A percentile compares a stretch with the other conserved stretches of the same genome.
phyloP scores from a whole-genome alignment of 441 rosid species.

The Populus hybrid region DNA sequence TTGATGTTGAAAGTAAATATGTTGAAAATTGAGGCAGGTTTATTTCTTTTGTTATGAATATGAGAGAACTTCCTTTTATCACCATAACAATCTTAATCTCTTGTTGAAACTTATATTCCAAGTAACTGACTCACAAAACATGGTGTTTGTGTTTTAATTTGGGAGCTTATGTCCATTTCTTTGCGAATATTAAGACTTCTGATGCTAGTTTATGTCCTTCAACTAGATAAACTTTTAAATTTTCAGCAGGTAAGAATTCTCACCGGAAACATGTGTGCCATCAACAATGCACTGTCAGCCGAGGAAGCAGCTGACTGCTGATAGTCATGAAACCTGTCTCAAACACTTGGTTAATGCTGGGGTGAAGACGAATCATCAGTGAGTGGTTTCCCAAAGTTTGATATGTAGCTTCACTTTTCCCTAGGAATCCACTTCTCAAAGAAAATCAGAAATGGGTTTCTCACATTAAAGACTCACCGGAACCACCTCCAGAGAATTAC shows the following conservation, averaged over 20 bases:
- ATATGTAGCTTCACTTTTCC: conserved; percentile 68
- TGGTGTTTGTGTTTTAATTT: no score
- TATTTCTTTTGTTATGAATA: no score
- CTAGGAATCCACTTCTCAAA: conserved; percentile 52
- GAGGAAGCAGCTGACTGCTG: conserved; percentile 53
- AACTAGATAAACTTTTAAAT: conserved; percentile 2
- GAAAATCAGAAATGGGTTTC: conserved; percentile 68
- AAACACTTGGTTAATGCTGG: conserved; percentile 40
- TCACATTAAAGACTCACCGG: conserved; percentile 60
- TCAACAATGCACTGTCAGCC: conserved; percentile 58
- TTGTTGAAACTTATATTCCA: no score
- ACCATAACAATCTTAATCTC: no score
- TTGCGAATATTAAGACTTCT: no score
- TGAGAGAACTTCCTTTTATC: no score
- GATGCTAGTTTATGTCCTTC: no score
- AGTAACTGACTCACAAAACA: no score
- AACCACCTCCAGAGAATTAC: conserved; percentile 62
- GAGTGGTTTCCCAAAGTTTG: conserved; percentile 57
- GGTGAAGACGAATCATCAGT: conserved; percentile 32
- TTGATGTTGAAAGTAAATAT: no score
- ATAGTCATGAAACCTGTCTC: conserved; percentile 60
- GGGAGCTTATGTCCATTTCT: no score
- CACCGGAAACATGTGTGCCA: conserved; percentile 52
- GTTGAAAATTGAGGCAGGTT: no score
- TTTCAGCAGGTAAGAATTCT: conserved; percentile 44